Evolutionary conservation across 2,329 filamentous ascomycete genomes (phyloP), one percentile per base, ranked within the genome.

Genomic region (Aspergillus chevalieri): DNA sequence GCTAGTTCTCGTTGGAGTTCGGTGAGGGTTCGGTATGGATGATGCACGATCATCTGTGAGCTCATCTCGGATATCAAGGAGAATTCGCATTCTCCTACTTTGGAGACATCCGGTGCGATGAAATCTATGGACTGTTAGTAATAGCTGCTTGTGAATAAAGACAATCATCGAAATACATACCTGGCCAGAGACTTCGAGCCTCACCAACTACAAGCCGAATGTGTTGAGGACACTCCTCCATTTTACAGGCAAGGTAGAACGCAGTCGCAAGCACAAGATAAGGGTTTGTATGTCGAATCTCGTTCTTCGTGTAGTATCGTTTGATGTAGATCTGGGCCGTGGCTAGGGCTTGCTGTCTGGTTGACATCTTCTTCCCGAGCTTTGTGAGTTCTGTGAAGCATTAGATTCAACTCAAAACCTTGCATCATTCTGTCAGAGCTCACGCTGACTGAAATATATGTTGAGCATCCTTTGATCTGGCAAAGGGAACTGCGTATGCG

Each of bases 201-300:
- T 98, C 93, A 43, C 83, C 85, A 9, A 93, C 85, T 51, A 98
- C 85, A 55, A 95, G 81, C 26, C 93, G 83, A 62, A 98, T 97
- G 68, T 98, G 93, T 68, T 97, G 92, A 2, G 93, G 93, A 46
- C 85, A 91, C 69, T 98, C 93, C 69, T 98, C 93, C 83, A 95
- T 95, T 73, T 98, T 98, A 74, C 90, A 95, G 17, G 93, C 91
- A 33, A 98, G 77, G 68, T 98, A 98, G 52, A 97, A 80, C 4
- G 92, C 88, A 1, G 93, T 97, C n/a, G 90, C 86, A 56, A 95
- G 80, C 51, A 97, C 83, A 33, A 97, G 83, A 65, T 95, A 95
- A 3, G 92, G 90, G 61, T 97, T 98, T 44, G 91, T 95, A 55
- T 86, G 84, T 50, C 92, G 86, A 56, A 97, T 90, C 64, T 95